A percentile compares a stretch with the other conserved stretches of the same genome.
Evolutionary conservation across 345 rosid species (phyloP).

Genomic region (Clarkia xantiana): DNA sequence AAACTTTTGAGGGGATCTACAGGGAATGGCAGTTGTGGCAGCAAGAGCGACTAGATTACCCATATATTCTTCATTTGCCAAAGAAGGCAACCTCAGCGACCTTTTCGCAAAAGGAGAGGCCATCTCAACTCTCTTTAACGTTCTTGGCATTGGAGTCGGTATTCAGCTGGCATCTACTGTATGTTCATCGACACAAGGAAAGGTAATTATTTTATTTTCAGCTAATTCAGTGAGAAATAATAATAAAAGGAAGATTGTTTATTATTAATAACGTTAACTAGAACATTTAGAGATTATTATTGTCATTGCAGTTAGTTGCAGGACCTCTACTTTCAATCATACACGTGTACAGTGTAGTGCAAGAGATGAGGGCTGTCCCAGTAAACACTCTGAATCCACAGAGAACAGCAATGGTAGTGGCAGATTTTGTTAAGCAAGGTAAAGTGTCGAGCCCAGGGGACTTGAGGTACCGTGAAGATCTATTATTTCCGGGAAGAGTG

Average conservation of each 20-base stretch:
- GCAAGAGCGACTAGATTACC: slow-evolving; percentile 95
- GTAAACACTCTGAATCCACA: slow-evolving; percentile 88
- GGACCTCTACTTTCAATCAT: slow-evolving; percentile 62
- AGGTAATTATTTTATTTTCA: slow-evolving; percentile 20
- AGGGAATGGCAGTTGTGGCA: slow-evolving; percentile 98
- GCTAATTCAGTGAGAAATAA: neutral
- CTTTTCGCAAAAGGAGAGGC: slow-evolving; percentile 97
- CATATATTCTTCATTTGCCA: slow-evolving; percentile 87
- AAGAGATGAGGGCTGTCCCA: slow-evolving; percentile 82
- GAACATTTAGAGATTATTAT: neutral
- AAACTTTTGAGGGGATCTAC: slow-evolving; percentile 12
- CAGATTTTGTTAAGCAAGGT: slow-evolving; percentile 77
- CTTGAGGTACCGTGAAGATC: slow-evolving; percentile 61
- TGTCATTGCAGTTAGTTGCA: slow-evolving; percentile 52
- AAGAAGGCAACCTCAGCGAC: slow-evolving; percentile 97
- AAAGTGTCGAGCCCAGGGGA: slow-evolving; percentile 73
- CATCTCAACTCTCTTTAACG: slow-evolving; percentile 88
- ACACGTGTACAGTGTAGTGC: slow-evolving; percentile 52
- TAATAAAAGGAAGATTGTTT: too few relatives aligned
- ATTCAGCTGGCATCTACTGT: slow-evolving; percentile 84
- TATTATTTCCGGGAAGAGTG: slow-evolving; percentile 63
- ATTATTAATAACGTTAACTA: neutral
- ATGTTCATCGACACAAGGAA: slow-evolving; percentile 84
- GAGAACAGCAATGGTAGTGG: slow-evolving; percentile 73
- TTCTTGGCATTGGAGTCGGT: slow-evolving; percentile 61